phyloP scores from a whole-genome alignment of 306 rosid species.

The Senna siamea region DNA sequence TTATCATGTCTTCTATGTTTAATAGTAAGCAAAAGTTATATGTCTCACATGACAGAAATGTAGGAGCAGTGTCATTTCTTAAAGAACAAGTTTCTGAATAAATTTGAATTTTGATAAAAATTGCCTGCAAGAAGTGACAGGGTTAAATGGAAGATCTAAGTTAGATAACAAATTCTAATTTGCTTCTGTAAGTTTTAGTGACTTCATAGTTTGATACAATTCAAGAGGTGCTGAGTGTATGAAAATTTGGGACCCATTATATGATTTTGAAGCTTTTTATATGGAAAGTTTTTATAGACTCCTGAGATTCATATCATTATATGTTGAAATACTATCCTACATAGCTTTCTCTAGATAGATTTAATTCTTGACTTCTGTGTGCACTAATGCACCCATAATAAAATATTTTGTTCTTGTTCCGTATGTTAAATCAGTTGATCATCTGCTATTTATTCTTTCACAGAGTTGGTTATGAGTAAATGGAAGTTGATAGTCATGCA shows the following conservation, averaged over 20 bases:
- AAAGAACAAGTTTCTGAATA: neutral
- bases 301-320: neutral
- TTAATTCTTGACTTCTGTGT: neutral
- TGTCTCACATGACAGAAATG: neutral
- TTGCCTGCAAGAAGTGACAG: neutral
- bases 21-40: too few species aligned
- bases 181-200: neutral
- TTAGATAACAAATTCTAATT: neutral
- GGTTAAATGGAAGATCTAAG: neutral
- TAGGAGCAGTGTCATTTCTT: neutral
- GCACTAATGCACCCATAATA: neutral
- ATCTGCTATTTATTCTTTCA: neutral
- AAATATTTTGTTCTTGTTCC: conserved; percentile 7
- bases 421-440: conserved; percentile 9
- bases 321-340: neutral
- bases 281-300: neutral
- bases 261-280: neutral
- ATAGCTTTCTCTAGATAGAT: neutral
- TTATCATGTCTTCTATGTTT: too few species aligned
- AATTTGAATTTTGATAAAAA: neutral
- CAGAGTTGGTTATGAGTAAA: neutral
- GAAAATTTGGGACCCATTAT: neutral
- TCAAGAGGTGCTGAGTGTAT: neutral
- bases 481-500: conserved; percentile 16
- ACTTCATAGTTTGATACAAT: neutral